Percentiles rank a stretch among this genome's conserved stretches.
phyloP scores from a whole-genome alignment of 116 monocot species.

The Trichopus zeylanicus region DNA sequence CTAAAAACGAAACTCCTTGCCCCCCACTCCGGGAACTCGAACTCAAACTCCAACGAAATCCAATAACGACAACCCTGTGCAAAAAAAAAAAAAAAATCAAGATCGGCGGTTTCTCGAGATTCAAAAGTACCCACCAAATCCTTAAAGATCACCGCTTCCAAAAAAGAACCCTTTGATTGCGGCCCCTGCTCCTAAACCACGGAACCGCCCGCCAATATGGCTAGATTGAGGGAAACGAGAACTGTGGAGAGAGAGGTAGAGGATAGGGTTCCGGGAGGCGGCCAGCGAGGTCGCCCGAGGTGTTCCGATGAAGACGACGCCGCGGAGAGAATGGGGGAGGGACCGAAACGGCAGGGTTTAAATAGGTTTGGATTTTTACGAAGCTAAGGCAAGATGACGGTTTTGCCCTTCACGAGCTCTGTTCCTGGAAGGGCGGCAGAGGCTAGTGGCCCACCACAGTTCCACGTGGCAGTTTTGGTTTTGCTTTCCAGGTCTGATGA shows the following conservation, averaged over 20 bases:
- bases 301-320: too few species aligned
- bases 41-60: not conserved
- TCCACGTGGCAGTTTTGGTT: too few species aligned
- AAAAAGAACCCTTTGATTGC: not conserved
- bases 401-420: slow-evolving; percentile 19
- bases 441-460: too few species aligned
- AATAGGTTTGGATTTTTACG: not conserved
- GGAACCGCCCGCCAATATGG: not conserved
- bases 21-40: not conserved
- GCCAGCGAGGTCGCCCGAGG: too few species aligned
- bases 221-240: not conserved
- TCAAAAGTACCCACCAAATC: not conserved
- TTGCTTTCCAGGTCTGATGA: too few species aligned
- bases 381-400: not conserved
- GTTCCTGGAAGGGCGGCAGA: slow-evolving; percentile 25
- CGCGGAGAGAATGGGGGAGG: not conserved
- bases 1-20: not conserved
- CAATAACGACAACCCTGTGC: not conserved
- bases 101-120: not conserved
- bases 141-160: not conserved
- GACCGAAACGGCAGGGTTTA: not conserved
- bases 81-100: not conserved
- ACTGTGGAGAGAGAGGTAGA: too few species aligned
- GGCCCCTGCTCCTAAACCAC: not conserved
- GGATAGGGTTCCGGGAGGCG: too few species aligned